These are phyloP conservation scores for Sporothrix humicola DNA, from an alignment of 2,329 filamentous ascomycete genomes.

Conservation along the genomic window DNA sequence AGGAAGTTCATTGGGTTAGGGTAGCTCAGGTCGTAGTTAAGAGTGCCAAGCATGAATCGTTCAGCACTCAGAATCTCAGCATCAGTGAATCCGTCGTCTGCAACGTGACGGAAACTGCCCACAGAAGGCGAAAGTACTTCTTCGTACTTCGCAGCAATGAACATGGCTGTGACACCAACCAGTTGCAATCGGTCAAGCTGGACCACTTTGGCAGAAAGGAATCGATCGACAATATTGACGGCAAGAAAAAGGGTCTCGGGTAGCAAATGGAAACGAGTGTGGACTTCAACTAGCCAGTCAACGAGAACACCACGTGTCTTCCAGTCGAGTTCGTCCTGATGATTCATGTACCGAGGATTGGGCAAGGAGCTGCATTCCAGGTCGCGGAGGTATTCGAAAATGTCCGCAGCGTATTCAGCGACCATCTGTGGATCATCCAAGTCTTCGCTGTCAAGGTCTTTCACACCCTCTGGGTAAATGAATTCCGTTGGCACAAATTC, in stretches of 20 bases:
- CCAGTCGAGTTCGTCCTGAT: conserved; percentile 95
- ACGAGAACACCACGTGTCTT: conserved; percentile 97
- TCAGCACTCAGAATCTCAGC: conserved; percentile 97
- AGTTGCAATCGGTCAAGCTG: conserved; percentile 95
- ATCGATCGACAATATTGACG: conserved; percentile 98
- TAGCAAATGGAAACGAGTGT: conserved; percentile 92
- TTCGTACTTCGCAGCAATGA: conserved; percentile 98
- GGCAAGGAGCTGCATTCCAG: conserved; percentile 80
- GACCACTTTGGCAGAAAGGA: conserved; percentile 93
- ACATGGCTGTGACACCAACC: conserved; percentile 98
- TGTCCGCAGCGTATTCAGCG: conserved; percentile 94
- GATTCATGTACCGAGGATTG: conserved; percentile 92
- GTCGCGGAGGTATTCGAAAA: conserved; percentile 92
- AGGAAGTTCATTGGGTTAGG: conserved; percentile 99
- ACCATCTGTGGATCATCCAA: conserved; percentile 95
- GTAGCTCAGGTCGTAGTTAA: conserved; percentile 97
- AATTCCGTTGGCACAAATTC: conserved; percentile 42
- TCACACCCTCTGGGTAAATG: conserved; percentile 51
- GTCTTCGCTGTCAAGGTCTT: conserved; percentile 84
- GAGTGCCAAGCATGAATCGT: conserved; percentile 85
- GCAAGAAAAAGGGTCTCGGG: conserved; percentile 96
- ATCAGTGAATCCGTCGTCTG: conserved; percentile 94
- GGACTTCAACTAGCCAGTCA: conserved; percentile 98
- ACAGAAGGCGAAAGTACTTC: conserved; percentile 97
- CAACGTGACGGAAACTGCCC: conserved; percentile 94